phyloP scores from a whole-genome alignment of 352 stramenopile genomes.

The Pythium graminicola region DNA sequence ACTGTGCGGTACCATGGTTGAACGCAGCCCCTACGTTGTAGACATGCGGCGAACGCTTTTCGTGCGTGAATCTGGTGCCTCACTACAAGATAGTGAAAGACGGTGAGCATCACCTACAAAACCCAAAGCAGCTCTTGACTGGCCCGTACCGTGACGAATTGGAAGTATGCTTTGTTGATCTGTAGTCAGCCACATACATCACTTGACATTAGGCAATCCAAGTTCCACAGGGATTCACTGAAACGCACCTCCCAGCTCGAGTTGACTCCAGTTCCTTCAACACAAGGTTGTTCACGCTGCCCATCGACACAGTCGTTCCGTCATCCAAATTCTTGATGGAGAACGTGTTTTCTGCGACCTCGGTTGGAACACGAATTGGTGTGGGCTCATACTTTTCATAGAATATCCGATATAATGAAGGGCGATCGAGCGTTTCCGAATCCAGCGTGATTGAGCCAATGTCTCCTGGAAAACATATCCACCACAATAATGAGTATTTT shows the following conservation, averaged over 20 bases:
- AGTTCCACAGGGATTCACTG: no score
- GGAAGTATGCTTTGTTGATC: constrained; percentile 48
- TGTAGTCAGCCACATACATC: no score
- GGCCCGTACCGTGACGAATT: constrained; percentile 46
- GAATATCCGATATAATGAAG: constrained; percentile 79
- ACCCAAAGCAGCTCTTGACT: no score
- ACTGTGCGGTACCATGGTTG: neutral
- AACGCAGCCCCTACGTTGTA: constrained; percentile 44
- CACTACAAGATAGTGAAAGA: constrained; percentile 19
- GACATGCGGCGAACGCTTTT: constrained; percentile 45
- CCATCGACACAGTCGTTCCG: constrained; percentile 64
- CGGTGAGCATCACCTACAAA: neutral
- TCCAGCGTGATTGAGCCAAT: constrained; percentile 80
- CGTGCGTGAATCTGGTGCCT: constrained; percentile 50
- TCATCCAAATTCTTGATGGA: constrained; percentile 82
- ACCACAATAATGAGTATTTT: no score
- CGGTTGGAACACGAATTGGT: constrained; percentile 42
- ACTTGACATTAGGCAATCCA: no score
- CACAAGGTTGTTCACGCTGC: constrained; percentile 73
- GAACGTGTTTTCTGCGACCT: constrained; percentile 56
- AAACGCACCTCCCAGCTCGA: constrained; percentile 27
- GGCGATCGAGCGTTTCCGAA: constrained; percentile 66
- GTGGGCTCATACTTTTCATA: constrained; percentile 85
- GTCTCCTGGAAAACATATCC: constrained; percentile 23
- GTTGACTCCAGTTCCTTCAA: constrained; percentile 63